Percentiles rank a stretch among this genome's conserved stretches.
phyloP scores from a whole-genome alignment of 2,329 filamentous ascomycete genomes.

The Zopfia rhizophila region DNA sequence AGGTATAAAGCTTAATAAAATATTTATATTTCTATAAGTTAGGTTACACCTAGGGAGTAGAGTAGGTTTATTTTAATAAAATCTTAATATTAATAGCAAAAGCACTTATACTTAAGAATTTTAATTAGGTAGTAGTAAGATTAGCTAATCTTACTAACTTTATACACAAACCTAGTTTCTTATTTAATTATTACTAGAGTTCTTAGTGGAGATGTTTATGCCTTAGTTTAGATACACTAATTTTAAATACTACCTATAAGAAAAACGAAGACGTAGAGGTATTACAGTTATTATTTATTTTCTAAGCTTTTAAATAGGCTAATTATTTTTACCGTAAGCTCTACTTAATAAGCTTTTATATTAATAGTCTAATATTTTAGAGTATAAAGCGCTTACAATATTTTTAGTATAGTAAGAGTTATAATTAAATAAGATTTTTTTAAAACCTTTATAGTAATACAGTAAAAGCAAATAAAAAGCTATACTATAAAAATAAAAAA shows the following conservation, averaged over 20 bases:
- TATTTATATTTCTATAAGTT: too few species aligned
- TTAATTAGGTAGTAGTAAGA: constrained; percentile 9
- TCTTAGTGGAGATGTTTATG: constrained; percentile 11
- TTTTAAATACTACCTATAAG: constrained; percentile 1
- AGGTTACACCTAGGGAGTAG: too few species aligned
- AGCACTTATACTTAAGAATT: background rate
- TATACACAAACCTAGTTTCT: constrained; percentile 9
- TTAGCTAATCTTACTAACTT: constrained; percentile 12
- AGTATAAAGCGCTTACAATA: background rate
- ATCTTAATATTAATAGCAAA: background rate
- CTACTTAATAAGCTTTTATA: constrained; percentile 3
- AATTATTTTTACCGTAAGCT: too few species aligned
- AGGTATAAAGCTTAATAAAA: constrained; percentile 11
- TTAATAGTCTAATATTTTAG: constrained; percentile 8
- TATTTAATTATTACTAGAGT: constrained; percentile 5
- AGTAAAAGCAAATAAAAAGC: too few species aligned
- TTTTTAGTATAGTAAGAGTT: constrained; percentile 2
- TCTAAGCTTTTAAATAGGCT: constrained; percentile 11
- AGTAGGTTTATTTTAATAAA: constrained; percentile 1
- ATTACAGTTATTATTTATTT: constrained; percentile 14
- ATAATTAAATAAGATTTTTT: constrained; percentile 11
- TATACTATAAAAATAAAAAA: too few species aligned
- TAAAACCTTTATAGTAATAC: too few species aligned
- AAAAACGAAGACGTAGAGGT: constrained; percentile 17
- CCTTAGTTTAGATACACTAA: constrained; percentile 3